These are phyloP conservation scores for Calonectria multiphialidica DNA, from an alignment of 2,329 filamentous ascomycete genomes.

Conservation along the genomic window DNA sequence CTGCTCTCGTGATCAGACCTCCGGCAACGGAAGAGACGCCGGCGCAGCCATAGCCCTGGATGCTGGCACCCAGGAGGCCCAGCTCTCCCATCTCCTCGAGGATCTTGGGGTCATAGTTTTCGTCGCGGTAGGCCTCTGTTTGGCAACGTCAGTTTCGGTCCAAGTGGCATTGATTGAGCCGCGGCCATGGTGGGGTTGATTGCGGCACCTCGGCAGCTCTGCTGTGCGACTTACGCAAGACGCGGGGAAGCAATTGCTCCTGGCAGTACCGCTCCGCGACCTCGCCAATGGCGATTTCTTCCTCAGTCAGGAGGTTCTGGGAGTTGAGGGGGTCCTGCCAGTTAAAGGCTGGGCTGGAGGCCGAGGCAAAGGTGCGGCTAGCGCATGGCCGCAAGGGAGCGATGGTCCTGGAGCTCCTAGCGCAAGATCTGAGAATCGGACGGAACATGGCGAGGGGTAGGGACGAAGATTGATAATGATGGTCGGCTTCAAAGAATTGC, in stretches of 20 bases:
- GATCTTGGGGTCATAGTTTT: conserved; percentile 88
- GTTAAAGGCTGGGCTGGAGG: conserved; percentile 69
- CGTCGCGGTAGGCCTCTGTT: conserved; percentile 84
- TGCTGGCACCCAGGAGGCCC: conserved; percentile 87
- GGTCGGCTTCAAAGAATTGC: background rate
- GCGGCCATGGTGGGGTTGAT: conserved; percentile 10
- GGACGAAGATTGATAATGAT: background rate
- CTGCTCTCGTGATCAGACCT: conserved; percentile 90
- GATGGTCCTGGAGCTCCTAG: conserved; percentile 40
- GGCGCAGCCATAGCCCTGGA: conserved; percentile 89
- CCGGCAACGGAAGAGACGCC: conserved; percentile 89
- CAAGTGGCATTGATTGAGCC: background rate
- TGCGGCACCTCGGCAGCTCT: conserved; percentile 8
- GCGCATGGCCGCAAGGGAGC: conserved; percentile 42
- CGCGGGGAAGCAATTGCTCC: conserved; percentile 85
- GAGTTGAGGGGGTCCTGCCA: conserved; percentile 91
- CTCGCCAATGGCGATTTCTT: conserved; percentile 90
- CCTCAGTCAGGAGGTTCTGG: conserved; percentile 84
- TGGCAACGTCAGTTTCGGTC: conserved; percentile 20
- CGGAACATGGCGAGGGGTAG: conserved; percentile 44
- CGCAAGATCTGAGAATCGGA: conserved; percentile 45
- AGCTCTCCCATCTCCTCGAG: conserved; percentile 93
- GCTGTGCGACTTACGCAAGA: conserved; percentile 75
- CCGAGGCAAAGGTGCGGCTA: conserved; percentile 52
- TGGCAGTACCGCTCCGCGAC: conserved; percentile 96